phyloP scores from a whole-genome alignment of 2,329 filamentous ascomycete species.

The Colletotrichum magnum region DNA sequence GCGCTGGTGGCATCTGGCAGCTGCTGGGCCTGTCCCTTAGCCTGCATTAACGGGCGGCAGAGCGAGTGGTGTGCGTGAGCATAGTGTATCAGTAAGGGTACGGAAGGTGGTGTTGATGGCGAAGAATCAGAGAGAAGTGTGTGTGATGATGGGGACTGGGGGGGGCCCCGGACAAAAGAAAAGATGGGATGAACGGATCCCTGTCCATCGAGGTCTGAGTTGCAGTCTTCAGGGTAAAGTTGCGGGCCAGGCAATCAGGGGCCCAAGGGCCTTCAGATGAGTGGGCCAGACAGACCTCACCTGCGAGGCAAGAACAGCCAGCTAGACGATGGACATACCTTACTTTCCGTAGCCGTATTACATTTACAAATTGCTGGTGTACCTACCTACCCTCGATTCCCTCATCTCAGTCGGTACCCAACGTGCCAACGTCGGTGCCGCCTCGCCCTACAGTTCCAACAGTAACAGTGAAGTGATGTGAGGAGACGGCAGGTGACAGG shows the following conservation, averaged over 20 bases:
- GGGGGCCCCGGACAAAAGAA: neutral
- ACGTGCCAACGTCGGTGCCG: too few species aligned
- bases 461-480: neutral
- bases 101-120: neutral
- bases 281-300: too few species aligned
- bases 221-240: too few species aligned
- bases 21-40: conserved; percentile 15
- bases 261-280: too few species aligned
- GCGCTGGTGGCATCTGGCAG: conserved; percentile 27
- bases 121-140: neutral
- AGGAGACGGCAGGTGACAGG: conserved; percentile 16
- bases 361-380: neutral
- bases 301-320: too few species aligned
- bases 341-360: too few species aligned
- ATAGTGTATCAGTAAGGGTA: too few species aligned
- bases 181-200: conserved; percentile 31
- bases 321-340: too few species aligned
- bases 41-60: conserved; percentile 4
- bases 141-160: conserved; percentile 26
- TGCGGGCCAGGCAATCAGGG: too few species aligned
- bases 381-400: neutral
- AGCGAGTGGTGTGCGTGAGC: neutral
- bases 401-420: neutral
- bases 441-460: too few species aligned
- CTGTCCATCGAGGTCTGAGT: neutral